These are phyloP conservation scores for Epichloe hybrida DNA, from an alignment of 2,329 filamentous ascomycete genomes.

Conservation along the genomic window DNA sequence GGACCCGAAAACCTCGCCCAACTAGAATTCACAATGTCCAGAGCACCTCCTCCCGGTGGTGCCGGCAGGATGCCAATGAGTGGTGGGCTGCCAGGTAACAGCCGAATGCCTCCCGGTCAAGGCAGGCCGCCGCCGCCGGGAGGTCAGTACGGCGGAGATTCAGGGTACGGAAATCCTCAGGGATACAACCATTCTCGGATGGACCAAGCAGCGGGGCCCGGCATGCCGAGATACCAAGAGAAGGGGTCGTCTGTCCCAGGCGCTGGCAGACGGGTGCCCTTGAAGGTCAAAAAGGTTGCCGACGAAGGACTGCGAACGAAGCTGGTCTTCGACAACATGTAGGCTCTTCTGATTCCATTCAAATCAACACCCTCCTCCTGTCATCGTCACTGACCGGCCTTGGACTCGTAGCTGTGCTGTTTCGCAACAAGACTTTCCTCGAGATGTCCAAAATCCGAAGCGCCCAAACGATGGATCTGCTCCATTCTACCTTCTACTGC, in stretches of 20 bases:
- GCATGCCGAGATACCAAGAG: slow-evolving; percentile 15
- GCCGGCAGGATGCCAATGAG: slow-evolving; percentile 14
- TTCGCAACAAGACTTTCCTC: slow-evolving; percentile 63
- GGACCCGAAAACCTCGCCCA: neutral
- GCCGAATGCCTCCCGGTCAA: slow-evolving; percentile 13
- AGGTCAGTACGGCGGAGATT: slow-evolving; percentile 9
- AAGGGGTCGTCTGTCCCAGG: slow-evolving; percentile 13
- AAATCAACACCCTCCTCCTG: neutral
- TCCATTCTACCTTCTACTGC: slow-evolving; percentile 53
- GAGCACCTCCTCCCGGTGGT: slow-evolving; percentile 13
- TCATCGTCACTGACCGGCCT: neutral
- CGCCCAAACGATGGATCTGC: neutral
- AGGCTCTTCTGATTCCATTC: slow-evolving; percentile 16
- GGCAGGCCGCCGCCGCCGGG: slow-evolving; percentile 8
- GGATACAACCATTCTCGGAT: slow-evolving; percentile 14
- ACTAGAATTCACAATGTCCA: slow-evolving; percentile 16
- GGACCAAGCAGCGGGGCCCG: slow-evolving; percentile 12
- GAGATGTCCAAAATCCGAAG: slow-evolving; percentile 1
- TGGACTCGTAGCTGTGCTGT: slow-evolving; percentile 51
- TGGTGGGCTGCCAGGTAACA: slow-evolving; percentile 16
- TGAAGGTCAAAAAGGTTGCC: slow-evolving; percentile 32
- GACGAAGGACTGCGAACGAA: slow-evolving; percentile 42
- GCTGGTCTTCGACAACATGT: slow-evolving; percentile 56
- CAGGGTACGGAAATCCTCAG: slow-evolving; percentile 15
- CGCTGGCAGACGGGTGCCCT: slow-evolving; percentile 20